Conservation (phyloP, 441 rosid species). For the Omphalea diandra region DNA sequence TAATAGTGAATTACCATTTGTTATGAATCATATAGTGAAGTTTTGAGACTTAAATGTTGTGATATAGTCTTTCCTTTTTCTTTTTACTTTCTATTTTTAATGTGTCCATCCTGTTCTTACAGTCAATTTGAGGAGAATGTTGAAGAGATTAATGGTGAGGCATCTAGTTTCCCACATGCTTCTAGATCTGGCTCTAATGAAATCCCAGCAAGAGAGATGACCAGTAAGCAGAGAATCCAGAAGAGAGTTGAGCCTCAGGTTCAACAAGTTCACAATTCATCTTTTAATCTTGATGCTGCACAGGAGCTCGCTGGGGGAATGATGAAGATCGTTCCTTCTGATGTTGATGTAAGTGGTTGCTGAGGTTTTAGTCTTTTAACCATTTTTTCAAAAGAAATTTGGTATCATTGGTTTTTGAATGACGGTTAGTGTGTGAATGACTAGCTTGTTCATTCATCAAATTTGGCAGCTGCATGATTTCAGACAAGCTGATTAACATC, state of each 20-base stretch:
- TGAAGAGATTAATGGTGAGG: slow-evolving; percentile 67
- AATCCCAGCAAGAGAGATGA: slow-evolving; percentile 44
- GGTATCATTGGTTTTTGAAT: background rate
- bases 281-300: slow-evolving; percentile 52
- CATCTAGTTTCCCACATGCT: slow-evolving; percentile 50
- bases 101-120: slow-evolving; percentile 20
- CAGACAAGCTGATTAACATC: slow-evolving; percentile 7
- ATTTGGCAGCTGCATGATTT: background rate
- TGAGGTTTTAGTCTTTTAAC: background rate
- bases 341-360: slow-evolving; percentile 59
- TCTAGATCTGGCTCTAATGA: slow-evolving; percentile 58
- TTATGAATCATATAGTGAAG: background rate
- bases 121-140: slow-evolving; percentile 91
- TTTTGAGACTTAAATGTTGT: background rate
- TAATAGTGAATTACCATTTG: background rate
- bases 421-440: slow-evolving; percentile 4
- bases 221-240: slow-evolving; percentile 33
- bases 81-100: background rate
- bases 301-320: slow-evolving; percentile 80
- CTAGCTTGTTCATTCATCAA: slow-evolving; percentile 11
- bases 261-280: slow-evolving; percentile 38
- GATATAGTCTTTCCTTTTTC: background rate
- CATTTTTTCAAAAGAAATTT: background rate
- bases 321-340: slow-evolving; percentile 80
- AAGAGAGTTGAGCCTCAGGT: slow-evolving; percentile 40